These are phyloP conservation scores for Brassica carinata DNA, from an alignment of 345 rosid species.

Conservation along the genomic window DNA sequence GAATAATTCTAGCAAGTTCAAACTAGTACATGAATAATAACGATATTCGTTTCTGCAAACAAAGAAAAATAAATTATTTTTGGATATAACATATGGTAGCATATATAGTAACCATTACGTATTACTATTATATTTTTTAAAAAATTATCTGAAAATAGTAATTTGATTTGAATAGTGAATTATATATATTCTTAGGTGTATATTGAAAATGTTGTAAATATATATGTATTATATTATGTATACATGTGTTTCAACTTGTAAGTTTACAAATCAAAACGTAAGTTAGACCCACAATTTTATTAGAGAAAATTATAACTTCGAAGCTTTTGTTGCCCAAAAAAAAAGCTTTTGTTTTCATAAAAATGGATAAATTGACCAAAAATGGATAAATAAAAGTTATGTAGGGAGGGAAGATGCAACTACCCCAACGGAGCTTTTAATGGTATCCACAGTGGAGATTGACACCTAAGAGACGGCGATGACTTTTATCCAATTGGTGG, in stretches of 20 bases:
- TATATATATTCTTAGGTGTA: too few species aligned
- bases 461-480: slow-evolving; percentile 29
- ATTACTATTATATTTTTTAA: background rate
- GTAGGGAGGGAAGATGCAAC: slow-evolving; percentile 56
- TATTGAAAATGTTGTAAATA: too few species aligned
- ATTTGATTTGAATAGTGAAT: background rate
- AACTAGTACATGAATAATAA: slow-evolving; percentile 7
- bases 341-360: background rate
- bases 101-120: background rate
- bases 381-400: background rate
- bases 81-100: background rate
- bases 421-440: slow-evolving; percentile 50
- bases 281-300: background rate
- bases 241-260: background rate
- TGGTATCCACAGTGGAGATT: slow-evolving; percentile 22
- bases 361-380: background rate
- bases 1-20: background rate
- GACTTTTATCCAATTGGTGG: slow-evolving; percentile 23
- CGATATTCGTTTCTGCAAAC: background rate
- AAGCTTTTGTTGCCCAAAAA: too few species aligned
- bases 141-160: background rate
- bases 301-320: too few species aligned
- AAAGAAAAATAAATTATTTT: background rate
- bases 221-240: background rate
- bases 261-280: background rate